phyloP scores from a whole-genome alignment of 495 filamentous ascomycete genomes.

The Annulohypoxylon moriforme region DNA sequence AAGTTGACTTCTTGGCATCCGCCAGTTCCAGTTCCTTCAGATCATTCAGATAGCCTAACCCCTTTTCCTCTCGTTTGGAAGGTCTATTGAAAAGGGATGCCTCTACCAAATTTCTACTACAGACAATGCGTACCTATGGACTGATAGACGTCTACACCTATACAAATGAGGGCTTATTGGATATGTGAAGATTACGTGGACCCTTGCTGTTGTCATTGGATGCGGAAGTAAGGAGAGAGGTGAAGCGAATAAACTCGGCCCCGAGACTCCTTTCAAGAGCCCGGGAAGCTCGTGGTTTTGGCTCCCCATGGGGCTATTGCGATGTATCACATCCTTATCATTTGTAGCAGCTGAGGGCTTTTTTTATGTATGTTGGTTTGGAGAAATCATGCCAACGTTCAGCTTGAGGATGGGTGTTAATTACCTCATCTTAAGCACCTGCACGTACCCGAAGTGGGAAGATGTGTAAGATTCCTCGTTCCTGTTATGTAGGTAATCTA shows the following conservation, averaged over 20 bases:
- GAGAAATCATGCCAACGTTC: not conserved
- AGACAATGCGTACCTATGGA: not conserved
- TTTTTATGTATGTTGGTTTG: not conserved
- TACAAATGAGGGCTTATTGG: constrained; percentile 20
- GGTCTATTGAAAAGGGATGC: not conserved
- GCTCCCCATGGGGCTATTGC: constrained; percentile 24
- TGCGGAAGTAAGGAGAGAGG: constrained; percentile 28
- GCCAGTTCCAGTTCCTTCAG: not conserved
- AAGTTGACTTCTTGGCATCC: not conserved
- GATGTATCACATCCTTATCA: constrained; percentile 20
- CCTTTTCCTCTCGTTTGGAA: not conserved
- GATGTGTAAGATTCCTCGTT: not conserved
- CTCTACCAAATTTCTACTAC: not conserved
- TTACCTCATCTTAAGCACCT: not conserved
- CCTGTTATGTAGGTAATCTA: not conserved
- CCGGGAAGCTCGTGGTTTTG: constrained; percentile 6
- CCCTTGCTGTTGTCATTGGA: constrained; percentile 16
- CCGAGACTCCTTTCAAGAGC: constrained; percentile 33
- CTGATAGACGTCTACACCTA: not conserved
- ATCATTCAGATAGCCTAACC: not conserved
- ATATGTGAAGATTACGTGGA: constrained; percentile 11
- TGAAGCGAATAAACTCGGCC: constrained; percentile 33
- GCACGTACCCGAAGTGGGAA: too few relatives aligned
- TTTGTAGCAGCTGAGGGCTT: not conserved
- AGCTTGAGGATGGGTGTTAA: not conserved